A percentile compares a stretch with the other conserved stretches of the same genome.
Evolutionary conservation across 2,329 filamentous ascomycete species (phyloP).

Genomic region (Epichloe coenophiala): DNA sequence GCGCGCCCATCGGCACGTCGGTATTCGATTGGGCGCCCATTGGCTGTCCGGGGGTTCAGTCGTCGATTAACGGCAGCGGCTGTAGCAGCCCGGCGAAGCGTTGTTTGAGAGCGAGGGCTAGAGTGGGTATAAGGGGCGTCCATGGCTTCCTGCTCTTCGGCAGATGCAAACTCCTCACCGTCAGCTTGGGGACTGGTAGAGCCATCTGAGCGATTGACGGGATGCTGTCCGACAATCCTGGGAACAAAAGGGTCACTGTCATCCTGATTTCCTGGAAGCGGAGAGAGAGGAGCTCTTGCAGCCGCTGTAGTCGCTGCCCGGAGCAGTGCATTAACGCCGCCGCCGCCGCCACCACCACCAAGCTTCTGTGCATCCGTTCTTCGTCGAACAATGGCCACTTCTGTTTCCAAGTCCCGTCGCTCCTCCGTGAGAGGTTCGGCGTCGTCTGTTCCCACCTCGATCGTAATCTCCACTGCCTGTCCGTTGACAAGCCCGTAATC

Average conservation of each 20-base stretch:
- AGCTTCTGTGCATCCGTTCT: slow-evolving; percentile 55
- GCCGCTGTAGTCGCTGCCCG: slow-evolving; percentile 33
- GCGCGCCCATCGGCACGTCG: slow-evolving; percentile 55
- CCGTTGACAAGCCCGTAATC: slow-evolving; percentile 47
- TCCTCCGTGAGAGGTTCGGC: slow-evolving; percentile 63
- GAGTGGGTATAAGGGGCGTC: slow-evolving; percentile 63
- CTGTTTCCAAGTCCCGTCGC: slow-evolving; percentile 58
- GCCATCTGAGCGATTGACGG: slow-evolving; percentile 8
- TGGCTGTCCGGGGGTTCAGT: slow-evolving; percentile 44
- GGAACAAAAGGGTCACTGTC: slow-evolving; percentile 40
- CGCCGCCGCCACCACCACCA: slow-evolving; percentile 15
- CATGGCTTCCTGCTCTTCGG: slow-evolving; percentile 46
- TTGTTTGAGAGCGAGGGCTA: slow-evolving; percentile 55
- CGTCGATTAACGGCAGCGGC: slow-evolving; percentile 63
- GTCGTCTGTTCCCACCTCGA: slow-evolving; percentile 60
- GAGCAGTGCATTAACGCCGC: slow-evolving; percentile 28
- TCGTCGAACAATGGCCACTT: slow-evolving; percentile 66
- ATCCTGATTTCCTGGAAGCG: slow-evolving; percentile 15
- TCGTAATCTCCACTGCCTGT: slow-evolving; percentile 41
- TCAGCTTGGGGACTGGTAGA: slow-evolving; percentile 18
- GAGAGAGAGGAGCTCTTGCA: slow-evolving; percentile 14
- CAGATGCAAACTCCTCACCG: slow-evolving; percentile 30
- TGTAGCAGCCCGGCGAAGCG: slow-evolving; percentile 58
- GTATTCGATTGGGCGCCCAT: slow-evolving; percentile 44
- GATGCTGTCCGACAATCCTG: slow-evolving; percentile 27